These are phyloP conservation scores for Kazachstania africana DNA, from an alignment of 805 yeast species.

Conservation along the genomic window DNA sequence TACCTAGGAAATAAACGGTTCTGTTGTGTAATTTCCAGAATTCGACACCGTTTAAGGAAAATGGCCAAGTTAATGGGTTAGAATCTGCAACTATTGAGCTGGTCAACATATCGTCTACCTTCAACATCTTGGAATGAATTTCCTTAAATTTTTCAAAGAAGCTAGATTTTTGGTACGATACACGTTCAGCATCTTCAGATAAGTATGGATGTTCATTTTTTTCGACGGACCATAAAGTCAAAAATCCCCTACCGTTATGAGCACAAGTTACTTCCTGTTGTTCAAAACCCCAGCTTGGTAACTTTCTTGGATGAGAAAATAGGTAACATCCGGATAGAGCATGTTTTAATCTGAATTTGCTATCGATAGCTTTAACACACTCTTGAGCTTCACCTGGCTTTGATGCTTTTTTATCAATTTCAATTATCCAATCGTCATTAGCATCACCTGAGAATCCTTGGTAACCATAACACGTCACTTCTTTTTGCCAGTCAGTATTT, in stretches of 20 bases:
- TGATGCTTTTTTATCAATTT: conserved; percentile 49
- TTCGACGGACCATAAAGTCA: conserved; percentile 67
- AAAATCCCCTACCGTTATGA: conserved; percentile 48
- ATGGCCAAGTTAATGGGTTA: conserved; percentile 63
- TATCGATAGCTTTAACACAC: conserved; percentile 51
- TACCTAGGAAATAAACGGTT: conserved; percentile 65
- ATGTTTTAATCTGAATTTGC: conserved; percentile 63
- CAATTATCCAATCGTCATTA: conserved; percentile 72
- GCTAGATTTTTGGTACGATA: conserved; percentile 41
- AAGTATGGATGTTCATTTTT: conserved; percentile 44
- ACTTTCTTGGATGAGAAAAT: conserved; percentile 58
- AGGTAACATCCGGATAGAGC: conserved; percentile 72
- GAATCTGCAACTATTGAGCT: conserved; percentile 36
- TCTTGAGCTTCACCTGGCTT: conserved; percentile 40
- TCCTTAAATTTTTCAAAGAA: conserved; percentile 54
- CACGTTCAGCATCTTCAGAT: conserved; percentile 33
- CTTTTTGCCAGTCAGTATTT: conserved; percentile 69
- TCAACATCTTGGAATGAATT: conserved; percentile 65
- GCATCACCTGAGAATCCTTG: conserved; percentile 75
- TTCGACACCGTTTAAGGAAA: conserved; percentile 63
- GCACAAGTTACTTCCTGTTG: conserved; percentile 84
- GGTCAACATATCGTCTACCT: conserved; percentile 46
- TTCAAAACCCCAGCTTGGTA: conserved; percentile 72
- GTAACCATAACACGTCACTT: conserved; percentile 65
- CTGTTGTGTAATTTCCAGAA: conserved; percentile 48